Percentiles rank a stretch among this genome's conserved stretches.
Evolutionary conservation across 441 rosid species (phyloP).

Genomic region (Arabidopsis hybrid): DNA sequence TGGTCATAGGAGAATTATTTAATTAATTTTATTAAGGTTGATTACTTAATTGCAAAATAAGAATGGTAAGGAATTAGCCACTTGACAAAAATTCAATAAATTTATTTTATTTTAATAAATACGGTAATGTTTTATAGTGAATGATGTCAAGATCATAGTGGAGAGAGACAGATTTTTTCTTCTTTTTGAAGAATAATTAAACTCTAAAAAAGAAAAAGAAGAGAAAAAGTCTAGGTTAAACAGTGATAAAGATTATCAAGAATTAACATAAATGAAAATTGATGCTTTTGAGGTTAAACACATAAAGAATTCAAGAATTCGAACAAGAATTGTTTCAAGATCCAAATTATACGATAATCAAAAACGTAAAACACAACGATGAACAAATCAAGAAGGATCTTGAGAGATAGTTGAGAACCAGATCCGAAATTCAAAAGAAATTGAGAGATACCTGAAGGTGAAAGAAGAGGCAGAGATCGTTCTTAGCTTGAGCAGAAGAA

Average conservation of each 20-base stretch:
- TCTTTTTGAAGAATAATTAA: not conserved
- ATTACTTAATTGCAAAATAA: not conserved
- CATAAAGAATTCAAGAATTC: not conserved
- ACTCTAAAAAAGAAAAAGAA: not conserved
- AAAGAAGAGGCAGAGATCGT: not conserved
- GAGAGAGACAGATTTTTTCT: constrained; percentile 35
- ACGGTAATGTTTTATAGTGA: not conserved
- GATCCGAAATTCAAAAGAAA: not conserved
- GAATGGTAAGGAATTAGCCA: constrained; percentile 2
- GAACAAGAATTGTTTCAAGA: constrained; percentile 14
- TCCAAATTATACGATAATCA: not conserved
- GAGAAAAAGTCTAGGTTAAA: constrained; percentile 32
- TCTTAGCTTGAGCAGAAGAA: not conserved
- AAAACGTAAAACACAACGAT: not conserved
- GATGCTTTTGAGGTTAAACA: constrained; percentile 1
- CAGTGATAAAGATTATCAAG: constrained; percentile 21
- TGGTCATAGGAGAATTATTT: constrained; percentile 21
- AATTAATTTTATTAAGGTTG: not conserved
- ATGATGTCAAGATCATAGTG: constrained; percentile 37
- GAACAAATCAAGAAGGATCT: not conserved
- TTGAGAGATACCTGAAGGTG: constrained; percentile 37
- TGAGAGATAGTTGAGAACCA: too few species aligned
- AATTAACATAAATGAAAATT: not conserved
- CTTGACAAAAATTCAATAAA: constrained; percentile 15
- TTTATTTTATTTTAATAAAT: not conserved